Conservation (phyloP, 108 stramenopile genomes). For the Conticribra weissflogii region DNA sequence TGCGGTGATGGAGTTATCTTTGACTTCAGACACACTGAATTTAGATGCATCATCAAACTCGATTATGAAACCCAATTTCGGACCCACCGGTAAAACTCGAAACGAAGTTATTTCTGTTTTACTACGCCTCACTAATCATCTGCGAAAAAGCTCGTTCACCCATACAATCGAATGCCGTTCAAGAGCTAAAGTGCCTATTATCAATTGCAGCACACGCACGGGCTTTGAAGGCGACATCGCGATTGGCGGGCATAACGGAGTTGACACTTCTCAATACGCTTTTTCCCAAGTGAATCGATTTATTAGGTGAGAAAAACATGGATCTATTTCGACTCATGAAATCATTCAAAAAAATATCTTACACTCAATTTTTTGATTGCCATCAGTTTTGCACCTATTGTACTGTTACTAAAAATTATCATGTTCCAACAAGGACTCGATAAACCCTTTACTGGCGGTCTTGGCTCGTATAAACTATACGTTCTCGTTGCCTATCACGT, state of each 20-base stretch:
- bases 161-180: conserved; percentile 56
- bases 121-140: conserved; percentile 34
- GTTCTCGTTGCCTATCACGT: conserved; percentile 84
- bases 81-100: conserved; percentile 58
- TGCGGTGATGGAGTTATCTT: conserved; percentile 30
- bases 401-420: conserved; percentile 74
- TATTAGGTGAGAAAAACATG: conserved; percentile 54
- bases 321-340: too few species aligned
- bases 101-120: conserved; percentile 56
- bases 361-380: too few species aligned
- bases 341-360: too few species aligned
- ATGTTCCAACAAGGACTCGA: conserved; percentile 83
- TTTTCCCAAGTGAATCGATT: conserved; percentile 55
- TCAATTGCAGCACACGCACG: conserved; percentile 63
- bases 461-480: conserved; percentile 90
- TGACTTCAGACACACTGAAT: conserved; percentile 13
- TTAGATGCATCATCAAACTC: conserved; percentile 29
- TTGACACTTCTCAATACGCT: conserved; percentile 78
- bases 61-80: conserved; percentile 25
- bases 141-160: conserved; percentile 47
- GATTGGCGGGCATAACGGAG: conserved; percentile 80
- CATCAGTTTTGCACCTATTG: conserved; percentile 76
- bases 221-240: conserved; percentile 86
- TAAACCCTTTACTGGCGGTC: conserved; percentile 92
- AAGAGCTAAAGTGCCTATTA: conserved; percentile 75